These are phyloP conservation scores for Circinella minor DNA, from an alignment of 371 early-diverging fungal genomes.

Conservation along the genomic window DNA sequence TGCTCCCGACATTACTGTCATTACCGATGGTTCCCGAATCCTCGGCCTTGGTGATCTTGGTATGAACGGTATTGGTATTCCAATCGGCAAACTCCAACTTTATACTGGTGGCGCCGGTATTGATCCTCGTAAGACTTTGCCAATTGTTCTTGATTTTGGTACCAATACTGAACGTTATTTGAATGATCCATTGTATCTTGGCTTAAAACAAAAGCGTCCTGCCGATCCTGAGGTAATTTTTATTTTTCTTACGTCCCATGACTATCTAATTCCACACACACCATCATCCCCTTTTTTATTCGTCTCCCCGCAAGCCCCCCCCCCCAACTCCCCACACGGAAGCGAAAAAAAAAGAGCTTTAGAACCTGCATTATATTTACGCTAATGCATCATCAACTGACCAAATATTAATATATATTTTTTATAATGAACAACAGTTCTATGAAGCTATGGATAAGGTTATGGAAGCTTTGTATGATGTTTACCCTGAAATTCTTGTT, in stretches of 20 bases:
- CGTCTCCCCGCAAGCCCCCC: background rate
- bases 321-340: background rate
- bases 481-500: conserved; percentile 80
- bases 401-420: no score
- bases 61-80: conserved; percentile 91
- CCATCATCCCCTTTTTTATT: no score
- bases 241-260: background rate
- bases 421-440: conserved; percentile 44
- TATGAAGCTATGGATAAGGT: conserved; percentile 83
- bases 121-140: conserved; percentile 83
- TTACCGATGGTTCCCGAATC: conserved; percentile 93
- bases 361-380: background rate
- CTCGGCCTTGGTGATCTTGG: conserved; percentile 93
- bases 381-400: background rate
- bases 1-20: conserved; percentile 81
- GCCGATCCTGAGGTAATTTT: conserved; percentile 54
- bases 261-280: background rate
- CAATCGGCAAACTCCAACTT: conserved; percentile 90
- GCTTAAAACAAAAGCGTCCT: conserved; percentile 77
- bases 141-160: conserved; percentile 90
- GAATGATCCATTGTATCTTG: conserved; percentile 87
- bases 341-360: no score
- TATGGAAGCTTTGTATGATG: conserved; percentile 67
- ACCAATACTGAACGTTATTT: conserved; percentile 80
- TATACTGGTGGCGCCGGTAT: conserved; percentile 92